Evolutionary conservation across 768 basidiomycete species (phyloP), one percentile per base, ranked within the genome.

Genomic region (Gloeopeniophorella convolvens): DNA sequence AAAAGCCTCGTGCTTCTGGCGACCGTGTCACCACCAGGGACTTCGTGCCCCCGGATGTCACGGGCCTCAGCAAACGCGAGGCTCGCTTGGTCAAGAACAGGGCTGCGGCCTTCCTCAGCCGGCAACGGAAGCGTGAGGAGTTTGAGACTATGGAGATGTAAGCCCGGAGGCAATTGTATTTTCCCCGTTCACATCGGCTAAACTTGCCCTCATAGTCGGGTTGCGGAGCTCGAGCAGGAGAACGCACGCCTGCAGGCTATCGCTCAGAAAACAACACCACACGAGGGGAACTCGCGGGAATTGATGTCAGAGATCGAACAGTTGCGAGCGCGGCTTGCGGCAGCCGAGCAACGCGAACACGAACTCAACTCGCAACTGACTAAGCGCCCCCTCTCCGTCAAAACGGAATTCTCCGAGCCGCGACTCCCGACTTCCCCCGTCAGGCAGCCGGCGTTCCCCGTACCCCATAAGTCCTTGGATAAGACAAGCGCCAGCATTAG

Each of bases 11-110:
- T n/a, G 70, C 68, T 9, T 62, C 58, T 21, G 75, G 70, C 30
- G 73, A 74, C 42, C 68, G 76, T 51, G 69, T 78, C 59, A 75
- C 70, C 30, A 84, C 78, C 65, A 89, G 85, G 68, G 89, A 91
- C 65, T 93, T 92, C 61, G 65, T 93, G 16, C 89, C 89, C 10
- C 90, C 90, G 42, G 89, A 93, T 64, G 89, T 92, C 51, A 78
- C 81, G 51, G 91, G 91, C 42, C 76, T 93, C 51, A 82, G 76
- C 74, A 93, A 93, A 68, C 87, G 90, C 43, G 90, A 93, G 69
- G 90, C 90, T 53, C 82, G 90, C 45, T 77, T 93, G 8, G 86
- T 93, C 50, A 93, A 93, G 75, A 93, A 93, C 70, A 78, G 90
- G 49, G 90, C 90, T 11, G 90, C 90, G 10, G 90, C 90, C 51